Base-by-base conservation (phyloP, 2,329 filamentous ascomycete species). In the Chlorencoelia australis region DNA sequence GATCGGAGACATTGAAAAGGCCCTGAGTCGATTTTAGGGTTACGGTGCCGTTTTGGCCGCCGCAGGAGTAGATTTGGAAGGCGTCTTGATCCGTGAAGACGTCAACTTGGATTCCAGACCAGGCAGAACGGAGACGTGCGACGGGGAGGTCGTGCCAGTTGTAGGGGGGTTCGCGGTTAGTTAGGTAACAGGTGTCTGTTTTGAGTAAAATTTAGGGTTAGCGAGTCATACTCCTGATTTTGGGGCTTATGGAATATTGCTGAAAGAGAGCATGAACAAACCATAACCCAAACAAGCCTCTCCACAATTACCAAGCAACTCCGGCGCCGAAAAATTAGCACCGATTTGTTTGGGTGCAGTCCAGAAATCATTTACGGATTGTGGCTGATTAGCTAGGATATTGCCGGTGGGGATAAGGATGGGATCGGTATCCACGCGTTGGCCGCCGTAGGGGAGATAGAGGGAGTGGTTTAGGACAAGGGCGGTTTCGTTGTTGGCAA, bases 31-130 rank as follows among this genome's bases (percentile, higher is more conserved):
- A 64, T 66, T 87, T 87, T 43, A 87, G 62, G 1, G 81, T 64
- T 43, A 82, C 61, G 1, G 68, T 60, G 17, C 84, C 84, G 60
- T 93, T 78, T 63, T 84, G 76, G 15, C 74, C 73, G 50, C 75
- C 76, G 67, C 88, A 95, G 44, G 74, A 78, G 67, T 94, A 95
- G 51, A 95, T 70, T 62, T 95, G 88, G 61, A 93, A 78, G 3
- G 85, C 87, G 8, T 82, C 75, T 64, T 94, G 87, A 62, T 94
- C 85, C 6, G 79, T 77, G 59, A 70, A 84, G 49, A 95, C 66
- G 40, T 94, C 82, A 39, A 95, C 56, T 55, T 77, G 75, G 58
- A 95, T 94, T 31, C 88, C 88, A 0, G 82, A 87, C 72, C 75
- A 86, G 4, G 72, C 67, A 24, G 79, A 82, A 3, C 75, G 75